Percentiles rank a stretch among this genome's conserved stretches.
phyloP scores from a whole-genome alignment of 106 monocot genomes.

The Ottelia alismoides region DNA sequence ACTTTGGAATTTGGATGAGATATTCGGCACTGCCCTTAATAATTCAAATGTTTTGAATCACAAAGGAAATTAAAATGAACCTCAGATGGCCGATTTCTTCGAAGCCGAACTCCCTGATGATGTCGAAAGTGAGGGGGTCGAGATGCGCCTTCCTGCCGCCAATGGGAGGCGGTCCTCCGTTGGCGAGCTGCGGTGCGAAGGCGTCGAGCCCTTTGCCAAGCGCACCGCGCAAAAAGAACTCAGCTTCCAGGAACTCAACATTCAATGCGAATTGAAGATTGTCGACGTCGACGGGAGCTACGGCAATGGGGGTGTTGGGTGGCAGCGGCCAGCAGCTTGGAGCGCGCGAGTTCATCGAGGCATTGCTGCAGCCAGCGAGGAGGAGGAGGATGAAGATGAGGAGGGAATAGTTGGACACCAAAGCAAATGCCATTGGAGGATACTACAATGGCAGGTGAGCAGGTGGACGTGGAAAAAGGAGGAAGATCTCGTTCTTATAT shows the following conservation, averaged over 20 bases:
- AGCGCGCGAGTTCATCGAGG: neutral
- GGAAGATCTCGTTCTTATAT: no score
- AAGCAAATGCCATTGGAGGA: no score
- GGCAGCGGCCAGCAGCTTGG: no score
- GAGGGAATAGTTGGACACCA: no score
- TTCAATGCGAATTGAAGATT: slow-evolving; percentile 60
- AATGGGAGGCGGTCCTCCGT: slow-evolving; percentile 44
- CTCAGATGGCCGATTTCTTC: slow-evolving; percentile 67
- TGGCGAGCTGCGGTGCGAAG: slow-evolving; percentile 29
- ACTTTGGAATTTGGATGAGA: no score
- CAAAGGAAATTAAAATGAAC: slow-evolving; percentile 6
- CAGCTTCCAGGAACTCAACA: slow-evolving; percentile 60
- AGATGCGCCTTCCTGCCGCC: slow-evolving; percentile 44
- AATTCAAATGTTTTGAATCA: no score
- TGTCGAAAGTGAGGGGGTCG: slow-evolving; percentile 19
- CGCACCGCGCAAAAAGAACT: slow-evolving; percentile 51
- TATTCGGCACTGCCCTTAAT: no score
- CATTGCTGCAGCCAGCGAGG: neutral
- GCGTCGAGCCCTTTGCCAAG: slow-evolving; percentile 44
- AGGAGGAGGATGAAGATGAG: neutral
- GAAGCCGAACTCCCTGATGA: slow-evolving; percentile 41
- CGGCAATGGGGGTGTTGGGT: no score
- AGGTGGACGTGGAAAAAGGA: no score
- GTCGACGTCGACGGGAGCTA: no score
- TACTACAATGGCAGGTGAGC: no score